These are phyloP conservation scores for Amanita polypyramis DNA, from an alignment of 768 basidiomycete species.

Conservation along the genomic window DNA sequence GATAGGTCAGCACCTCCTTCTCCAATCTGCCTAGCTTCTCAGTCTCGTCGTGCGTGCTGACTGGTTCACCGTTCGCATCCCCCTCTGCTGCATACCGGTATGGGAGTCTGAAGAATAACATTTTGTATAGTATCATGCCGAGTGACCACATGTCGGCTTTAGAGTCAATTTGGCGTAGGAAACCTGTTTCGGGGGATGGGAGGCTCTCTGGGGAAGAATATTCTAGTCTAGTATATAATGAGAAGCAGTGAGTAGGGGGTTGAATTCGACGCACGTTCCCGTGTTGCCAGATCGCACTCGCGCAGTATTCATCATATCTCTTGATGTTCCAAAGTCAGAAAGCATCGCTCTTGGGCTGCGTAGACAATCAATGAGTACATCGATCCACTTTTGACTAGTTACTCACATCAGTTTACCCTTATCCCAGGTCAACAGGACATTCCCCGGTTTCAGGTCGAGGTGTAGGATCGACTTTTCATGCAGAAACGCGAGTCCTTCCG, in stretches of 20 bases:
- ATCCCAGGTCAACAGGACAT: conserved; percentile 88
- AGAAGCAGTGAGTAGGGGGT: not conserved
- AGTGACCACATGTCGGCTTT: conserved; percentile 97
- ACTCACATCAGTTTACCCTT: conserved; percentile 73
- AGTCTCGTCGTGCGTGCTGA: conserved; percentile 32
- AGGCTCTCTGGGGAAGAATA: conserved; percentile 87
- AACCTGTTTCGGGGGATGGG: conserved; percentile 51
- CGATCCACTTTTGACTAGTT: not conserved
- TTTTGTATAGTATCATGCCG: conserved; percentile 91
- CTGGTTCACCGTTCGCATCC: conserved; percentile 33
- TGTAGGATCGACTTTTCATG: conserved; percentile 82
- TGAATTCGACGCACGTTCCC: conserved; percentile 65
- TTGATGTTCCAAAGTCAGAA: conserved; percentile 91
- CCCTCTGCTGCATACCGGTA: conserved; percentile 64
- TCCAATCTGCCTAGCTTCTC: conserved; percentile 66
- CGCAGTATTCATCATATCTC: conserved; percentile 73
- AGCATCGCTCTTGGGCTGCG: conserved; percentile 85
- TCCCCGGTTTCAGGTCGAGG: conserved; percentile 89
- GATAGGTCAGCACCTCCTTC: conserved; percentile 61
- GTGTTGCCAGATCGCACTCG: conserved; percentile 82
- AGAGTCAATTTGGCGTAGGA: conserved; percentile 64
- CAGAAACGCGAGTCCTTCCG: conserved; percentile 83
- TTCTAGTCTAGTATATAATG: conserved; percentile 45
- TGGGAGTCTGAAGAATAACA: conserved; percentile 85
- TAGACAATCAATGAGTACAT: not conserved